Conservation (phyloP, 257 asterid genomes). For the Nicotiana benthamiana region DNA sequence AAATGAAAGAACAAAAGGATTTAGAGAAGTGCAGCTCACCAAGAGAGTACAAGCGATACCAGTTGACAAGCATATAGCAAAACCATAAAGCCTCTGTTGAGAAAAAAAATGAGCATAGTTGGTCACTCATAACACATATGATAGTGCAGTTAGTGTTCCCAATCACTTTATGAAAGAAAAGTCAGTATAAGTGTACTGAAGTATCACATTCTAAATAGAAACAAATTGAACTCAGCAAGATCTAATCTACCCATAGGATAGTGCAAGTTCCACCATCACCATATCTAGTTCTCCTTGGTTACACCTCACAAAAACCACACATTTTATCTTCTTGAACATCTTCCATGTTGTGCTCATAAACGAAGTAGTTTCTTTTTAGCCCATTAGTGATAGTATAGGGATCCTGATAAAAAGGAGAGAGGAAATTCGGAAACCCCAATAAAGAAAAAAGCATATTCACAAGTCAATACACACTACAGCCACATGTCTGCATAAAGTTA, state of each 20-base stretch:
- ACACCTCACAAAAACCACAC: neutral
- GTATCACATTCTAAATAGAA: neutral
- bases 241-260: neutral
- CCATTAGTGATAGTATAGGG: neutral
- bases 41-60: conserved; percentile 87
- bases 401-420: neutral
- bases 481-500: neutral
- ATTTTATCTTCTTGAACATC: neutral
- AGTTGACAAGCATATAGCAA: conserved; percentile 79
- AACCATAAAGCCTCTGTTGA: conserved; percentile 81
- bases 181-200: neutral
- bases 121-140: neutral
- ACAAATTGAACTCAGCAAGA: neutral
- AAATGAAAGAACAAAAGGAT: neutral
- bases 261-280: neutral
- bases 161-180: neutral
- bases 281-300: neutral
- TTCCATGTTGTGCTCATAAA: neutral
- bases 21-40: conserved; percentile 36
- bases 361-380: neutral
- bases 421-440: neutral
- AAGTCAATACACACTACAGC: neutral
- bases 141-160: neutral
- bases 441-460: neutral
- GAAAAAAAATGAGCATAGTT: neutral